Base-by-base conservation (phyloP, 2,329 filamentous ascomycete species). In the Thermothelomyces thermophilus region DNA sequence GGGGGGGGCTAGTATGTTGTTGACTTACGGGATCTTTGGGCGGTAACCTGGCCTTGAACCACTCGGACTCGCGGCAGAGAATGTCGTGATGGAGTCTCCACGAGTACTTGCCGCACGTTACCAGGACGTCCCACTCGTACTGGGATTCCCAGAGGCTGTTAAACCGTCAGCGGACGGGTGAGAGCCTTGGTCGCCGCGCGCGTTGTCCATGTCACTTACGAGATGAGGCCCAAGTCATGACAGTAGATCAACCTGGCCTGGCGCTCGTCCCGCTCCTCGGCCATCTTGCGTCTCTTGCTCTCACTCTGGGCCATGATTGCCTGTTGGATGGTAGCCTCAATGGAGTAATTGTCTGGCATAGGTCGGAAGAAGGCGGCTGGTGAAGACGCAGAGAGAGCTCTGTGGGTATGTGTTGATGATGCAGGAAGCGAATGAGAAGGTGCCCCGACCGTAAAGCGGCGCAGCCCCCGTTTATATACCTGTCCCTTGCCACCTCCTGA, bases 81-180 rank as follows among this genome's bases (percentile, higher is more conserved):
- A 61, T 55, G 10, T 56, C 48, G 13, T 51, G 53, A 30, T 60
- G 59, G n/a, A 57, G 33, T 11, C 28, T 40, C 49, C 50, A 61
- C 3, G 7, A 2, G 2, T 1, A 8, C 7, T 14, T 41, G 0
- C 36, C 19, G 48, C 59, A 61, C 5, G 19, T 13, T 11, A 61
- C 40, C 11, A 52, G 11, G 14, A 61, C 54, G 20, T 61, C 58
- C 54, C 54, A 58, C 9, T 50, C 48, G 13, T 47, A 39, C 3
- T 44, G 51, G 5, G 30, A 28, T 11, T 56, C 50, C 53, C 53
- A 60, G 7, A 59, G 50, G 3, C 56, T 58, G 50, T 31, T 33
- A 5, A 9, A 11, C 5, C 17, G 42, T 51, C 37, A 53, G 16
- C n/a, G n/a, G n/a, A n/a, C n/a, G n/a, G n/a, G n/a, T n/a, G n/a